Evolutionary conservation across 768 basidiomycete genomes (phyloP).

Genomic region (Hydnomerulius pinastri): DNA sequence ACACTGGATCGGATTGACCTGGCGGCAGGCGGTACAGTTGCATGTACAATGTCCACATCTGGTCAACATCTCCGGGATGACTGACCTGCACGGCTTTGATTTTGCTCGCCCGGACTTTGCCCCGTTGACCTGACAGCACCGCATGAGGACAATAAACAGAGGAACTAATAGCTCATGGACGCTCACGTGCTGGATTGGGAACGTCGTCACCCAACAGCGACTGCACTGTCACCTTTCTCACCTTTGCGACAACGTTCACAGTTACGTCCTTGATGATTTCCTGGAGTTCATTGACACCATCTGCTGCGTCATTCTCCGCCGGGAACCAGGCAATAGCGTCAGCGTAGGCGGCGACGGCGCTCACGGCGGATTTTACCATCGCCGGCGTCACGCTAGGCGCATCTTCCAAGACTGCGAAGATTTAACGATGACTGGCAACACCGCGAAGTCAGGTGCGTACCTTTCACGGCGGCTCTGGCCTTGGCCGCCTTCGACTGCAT

Average conservation of each 20-base stretch:
- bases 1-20: neutral
- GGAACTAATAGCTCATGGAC: too few species aligned
- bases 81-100: neutral
- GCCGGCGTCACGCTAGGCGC: neutral
- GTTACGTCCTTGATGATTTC: neutral
- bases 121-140: neutral
- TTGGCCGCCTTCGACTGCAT: neutral
- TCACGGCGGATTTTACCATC: neutral
- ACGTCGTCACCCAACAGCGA: neutral
- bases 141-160: too few species aligned
- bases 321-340: neutral
- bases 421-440: too few species aligned
- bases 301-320: neutral
- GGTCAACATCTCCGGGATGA: neutral
- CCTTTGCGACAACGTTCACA: neutral
- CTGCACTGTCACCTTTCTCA: neutral
- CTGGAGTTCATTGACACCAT: neutral
- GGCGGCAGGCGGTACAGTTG: too few species aligned
- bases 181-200: too few species aligned
- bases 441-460: too few species aligned
- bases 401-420: neutral
- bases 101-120: neutral
- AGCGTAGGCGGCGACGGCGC: neutral
- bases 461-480: neutral
- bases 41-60: neutral